These are phyloP conservation scores for Globisporangium okanoganense DNA, from an alignment of 352 stramenopile genomes.

Conservation along the genomic window DNA sequence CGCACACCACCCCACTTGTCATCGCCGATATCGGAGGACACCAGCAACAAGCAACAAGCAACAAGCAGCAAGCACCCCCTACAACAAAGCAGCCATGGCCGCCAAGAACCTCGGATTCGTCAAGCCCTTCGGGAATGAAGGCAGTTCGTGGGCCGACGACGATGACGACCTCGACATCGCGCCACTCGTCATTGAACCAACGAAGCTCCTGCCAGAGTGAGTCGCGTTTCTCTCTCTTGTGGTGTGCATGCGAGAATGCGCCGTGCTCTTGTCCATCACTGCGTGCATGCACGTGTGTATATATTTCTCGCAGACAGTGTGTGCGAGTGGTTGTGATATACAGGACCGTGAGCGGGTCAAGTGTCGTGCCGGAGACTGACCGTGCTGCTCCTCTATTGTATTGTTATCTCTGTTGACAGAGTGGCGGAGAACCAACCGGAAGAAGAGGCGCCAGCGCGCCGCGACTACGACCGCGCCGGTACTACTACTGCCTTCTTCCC, in stretches of 20 bases:
- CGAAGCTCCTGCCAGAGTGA: slow-evolving; percentile 45
- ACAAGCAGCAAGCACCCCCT: background rate
- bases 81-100: slow-evolving; percentile 30
- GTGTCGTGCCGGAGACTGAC: slow-evolving; percentile 6
- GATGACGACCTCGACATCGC: slow-evolving; percentile 56
- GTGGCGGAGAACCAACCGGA: slow-evolving; percentile 24
- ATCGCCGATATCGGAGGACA: slow-evolving; percentile 5
- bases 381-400: background rate
- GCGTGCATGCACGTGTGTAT: background rate
- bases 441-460: slow-evolving; percentile 21
- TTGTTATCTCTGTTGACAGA: slow-evolving; percentile 8
- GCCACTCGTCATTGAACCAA: slow-evolving; percentile 31
- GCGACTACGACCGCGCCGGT: slow-evolving; percentile 24
- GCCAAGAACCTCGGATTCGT: slow-evolving; percentile 54
- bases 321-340: too few species aligned
- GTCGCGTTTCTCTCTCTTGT: slow-evolving; percentile 12
- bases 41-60: slow-evolving; percentile 3
- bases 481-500: background rate
- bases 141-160: slow-evolving; percentile 78
- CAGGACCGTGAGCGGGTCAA: too few species aligned
- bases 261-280: background rate
- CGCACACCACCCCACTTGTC: slow-evolving; percentile 2
- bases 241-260: background rate
- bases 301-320: background rate
- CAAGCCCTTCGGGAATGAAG: slow-evolving; percentile 32